Evolutionary conservation across 768 basidiomycete genomes (phyloP), one percentile per base, ranked within the genome.

Genomic region (Scleroderma citrinum): DNA sequence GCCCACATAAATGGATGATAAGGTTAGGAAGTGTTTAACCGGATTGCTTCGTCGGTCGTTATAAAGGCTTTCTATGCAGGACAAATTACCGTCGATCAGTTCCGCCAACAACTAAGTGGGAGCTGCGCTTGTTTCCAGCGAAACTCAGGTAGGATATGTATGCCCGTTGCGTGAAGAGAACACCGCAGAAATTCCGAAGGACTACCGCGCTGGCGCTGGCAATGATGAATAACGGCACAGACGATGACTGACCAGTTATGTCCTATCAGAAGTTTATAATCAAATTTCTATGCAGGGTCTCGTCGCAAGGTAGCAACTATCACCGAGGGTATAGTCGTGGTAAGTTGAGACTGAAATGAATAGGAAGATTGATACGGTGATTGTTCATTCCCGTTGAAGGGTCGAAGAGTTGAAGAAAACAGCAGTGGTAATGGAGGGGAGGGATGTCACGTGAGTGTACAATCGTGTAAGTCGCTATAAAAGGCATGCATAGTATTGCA

Each of bases 401-500:
- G 34, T n/a, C 13, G 34, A 13, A 6, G 8, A n/a, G n/a, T n/a
- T n/a, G 26, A 6, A 44, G 42, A 16, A 19, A 44, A 32, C 43
- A 44, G 17, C 12, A 21, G 23, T 14, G 14, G 16, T 17, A 19
- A 4, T 17, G 43, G n/a, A 32, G 30, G n/a, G n/a, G n/a, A n/a
- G n/a, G n/a, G n/a, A n/a, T n/a, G 31, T 44, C 43, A 44, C 43
- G 43, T 44, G 31, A 34, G 11, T 7, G 2, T 30, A 8, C 14
- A 31, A 38, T 39, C 20, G 32, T 56, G 60, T 62, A 57, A 48
- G 52, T 54, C 52, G 30, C 58, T 51, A 2, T 44, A 39, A 52
- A 46, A 47, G 62, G 62, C 50, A 64, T 26, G 35, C 7, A 46
- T 57, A 53, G 59, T 56, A 42, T 61, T 59, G 49, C 48, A 49